Conservation (phyloP, 495 filamentous ascomycete genomes). For the Aspergillus panamensis region DNA sequence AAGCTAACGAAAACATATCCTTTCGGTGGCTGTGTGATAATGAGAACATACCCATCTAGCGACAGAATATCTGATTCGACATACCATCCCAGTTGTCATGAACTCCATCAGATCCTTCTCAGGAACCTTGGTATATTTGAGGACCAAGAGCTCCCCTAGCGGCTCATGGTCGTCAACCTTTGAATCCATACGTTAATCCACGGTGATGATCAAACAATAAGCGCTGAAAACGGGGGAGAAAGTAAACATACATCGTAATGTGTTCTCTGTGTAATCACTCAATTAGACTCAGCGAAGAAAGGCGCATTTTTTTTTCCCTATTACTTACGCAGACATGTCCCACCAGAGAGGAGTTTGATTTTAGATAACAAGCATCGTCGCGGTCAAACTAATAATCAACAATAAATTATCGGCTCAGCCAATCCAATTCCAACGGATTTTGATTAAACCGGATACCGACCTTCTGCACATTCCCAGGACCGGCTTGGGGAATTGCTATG, state of each 20-base stretch:
- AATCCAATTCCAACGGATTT: background rate
- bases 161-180: conserved; percentile 20
- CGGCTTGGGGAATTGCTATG: background rate
- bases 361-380: conserved; percentile 29
- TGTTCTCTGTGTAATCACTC: conserved; percentile 20
- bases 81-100: conserved; percentile 30
- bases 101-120: conserved; percentile 26
- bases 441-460: conserved; percentile 1
- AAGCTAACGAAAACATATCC: conserved; percentile 37
- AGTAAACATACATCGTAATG: conserved; percentile 25
- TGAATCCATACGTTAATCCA: conserved; percentile 12
- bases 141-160: conserved; percentile 14
- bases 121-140: conserved; percentile 19
- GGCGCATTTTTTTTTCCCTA: background rate
- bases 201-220: background rate
- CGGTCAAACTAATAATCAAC: conserved; percentile 18
- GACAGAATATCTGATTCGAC: background rate
- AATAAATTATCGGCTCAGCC: background rate
- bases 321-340: conserved; percentile 26
- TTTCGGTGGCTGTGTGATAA: conserved; percentile 30
- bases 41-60: background rate
- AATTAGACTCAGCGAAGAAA: conserved; percentile 3
- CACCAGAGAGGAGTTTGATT: conserved; percentile 26
- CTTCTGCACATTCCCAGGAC: background rate
- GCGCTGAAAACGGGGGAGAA: background rate